Evolutionary conservation across 1,139 yeast genomes (phyloP), one percentile per base, ranked within the genome.

Genomic region (Debaryomyces sp.): DNA sequence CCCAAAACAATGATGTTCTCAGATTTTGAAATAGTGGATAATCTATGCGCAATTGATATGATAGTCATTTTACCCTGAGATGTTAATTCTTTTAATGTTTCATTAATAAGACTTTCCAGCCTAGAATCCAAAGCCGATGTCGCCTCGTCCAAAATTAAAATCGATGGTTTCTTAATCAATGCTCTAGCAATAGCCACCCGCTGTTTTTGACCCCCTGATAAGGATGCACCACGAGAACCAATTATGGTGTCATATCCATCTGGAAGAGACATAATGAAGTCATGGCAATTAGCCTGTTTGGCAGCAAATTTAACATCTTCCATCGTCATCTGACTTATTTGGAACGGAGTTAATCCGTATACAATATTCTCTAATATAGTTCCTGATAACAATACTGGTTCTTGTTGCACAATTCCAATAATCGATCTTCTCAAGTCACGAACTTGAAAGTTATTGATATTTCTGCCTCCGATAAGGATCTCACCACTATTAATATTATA

Each of bases 171-270:
- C 49, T 86, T 79, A 35, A 86, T 74, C 54, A 87, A 74, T 2
- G 96, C 92, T 53, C 97, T 73, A 0, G 97, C 96, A 54, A 90
- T 80, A 4, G 97, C 96, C 42, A 90, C 81, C 60, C 97, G 77
- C 68, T 90, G 97, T 64, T 89, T 89, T 63, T 90, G 97, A 5
- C 97, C 97, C 34, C 97, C 97, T 6, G 85, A 80, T 42, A 83
- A 68, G 29, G 83, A 76, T 0, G 86, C 82, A 1, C 88, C 87
- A 47, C 82, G 71, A 4, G 81, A 60, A 2, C 84, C 84, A 52
- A 80, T 77, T 9, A 79, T 67, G 0, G 85, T 80, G 44, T 80
- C 81, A 51, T 78, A 77, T 15, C 78, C 78, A 46, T 80, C 83
- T 0, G 84, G 82, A 65, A 80, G 78, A 3, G 67, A 56, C 44